Percentiles rank a stretch among this genome's conserved stretches.
These are phyloP conservation scores for Wickerhamomyces alni DNA, from an alignment of 805 yeast genomes.

Conservation along the genomic window DNA sequence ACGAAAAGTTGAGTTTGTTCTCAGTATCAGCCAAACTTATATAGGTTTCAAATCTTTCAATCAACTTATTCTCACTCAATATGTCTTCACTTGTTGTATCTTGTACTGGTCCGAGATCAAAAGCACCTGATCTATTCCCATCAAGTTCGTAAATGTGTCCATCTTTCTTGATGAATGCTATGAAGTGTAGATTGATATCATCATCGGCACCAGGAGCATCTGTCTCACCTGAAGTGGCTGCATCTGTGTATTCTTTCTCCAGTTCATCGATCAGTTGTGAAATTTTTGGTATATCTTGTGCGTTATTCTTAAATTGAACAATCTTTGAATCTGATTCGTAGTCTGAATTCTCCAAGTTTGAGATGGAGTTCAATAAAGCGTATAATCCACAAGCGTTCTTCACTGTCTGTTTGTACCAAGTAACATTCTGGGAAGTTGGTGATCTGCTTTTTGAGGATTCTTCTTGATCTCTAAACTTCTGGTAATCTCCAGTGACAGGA, in stretches of 20 bases:
- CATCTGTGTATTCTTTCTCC: conserved; percentile 37
- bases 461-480: conserved; percentile 37
- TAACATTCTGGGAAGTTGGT: conserved; percentile 22
- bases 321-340: conserved; percentile 11
- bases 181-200: conserved; percentile 64
- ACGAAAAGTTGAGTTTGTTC: conserved; percentile 60
- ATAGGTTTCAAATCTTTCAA: conserved; percentile 57
- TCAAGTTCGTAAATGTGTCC: conserved; percentile 76
- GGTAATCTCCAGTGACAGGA: conserved; percentile 67
- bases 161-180: conserved; percentile 57
- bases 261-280: conserved; percentile 39
- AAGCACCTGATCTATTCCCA: conserved; percentile 79
- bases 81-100: conserved; percentile 37
- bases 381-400: conserved; percentile 90
- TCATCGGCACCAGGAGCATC: conserved; percentile 57
- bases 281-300: conserved; percentile 16
- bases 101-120: conserved; percentile 42
- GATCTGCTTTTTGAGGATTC: conserved; percentile 24
- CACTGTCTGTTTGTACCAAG: conserved; percentile 85
- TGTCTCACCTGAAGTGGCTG: conserved; percentile 37
- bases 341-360: conserved; percentile 30
- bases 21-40: conserved; percentile 55
- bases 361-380: conserved; percentile 68
- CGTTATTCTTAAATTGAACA: conserved; percentile 10
- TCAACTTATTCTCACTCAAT: conserved; percentile 44